These are phyloP conservation scores for Russula olivacea DNA, from an alignment of 768 basidiomycete genomes.

Conservation along the genomic window DNA sequence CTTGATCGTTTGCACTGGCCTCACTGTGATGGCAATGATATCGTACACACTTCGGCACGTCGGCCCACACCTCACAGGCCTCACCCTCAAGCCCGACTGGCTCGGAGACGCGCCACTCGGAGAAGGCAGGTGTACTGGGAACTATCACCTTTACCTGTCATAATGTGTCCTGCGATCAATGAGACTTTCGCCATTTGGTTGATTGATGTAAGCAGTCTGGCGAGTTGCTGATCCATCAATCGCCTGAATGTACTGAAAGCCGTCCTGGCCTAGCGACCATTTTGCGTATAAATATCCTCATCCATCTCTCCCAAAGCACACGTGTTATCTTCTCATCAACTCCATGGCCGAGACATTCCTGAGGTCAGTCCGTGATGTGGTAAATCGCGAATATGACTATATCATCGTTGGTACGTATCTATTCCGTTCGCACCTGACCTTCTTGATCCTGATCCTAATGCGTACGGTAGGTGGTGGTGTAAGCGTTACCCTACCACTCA, in stretches of 20 bases:
- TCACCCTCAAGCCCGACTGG: too few species aligned
- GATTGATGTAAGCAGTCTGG: not conserved
- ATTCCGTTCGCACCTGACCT: not conserved
- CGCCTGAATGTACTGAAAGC: not conserved
- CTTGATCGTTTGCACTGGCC: too few species aligned
- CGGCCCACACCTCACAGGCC: too few species aligned
- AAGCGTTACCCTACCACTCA: not conserved
- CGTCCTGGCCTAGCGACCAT: not conserved
- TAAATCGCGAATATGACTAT: constrained; percentile 9
- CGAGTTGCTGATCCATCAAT: not conserved
- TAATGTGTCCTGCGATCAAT: too few species aligned
- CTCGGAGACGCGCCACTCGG: too few species aligned
- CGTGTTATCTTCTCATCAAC: not conserved
- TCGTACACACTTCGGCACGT: too few species aligned
- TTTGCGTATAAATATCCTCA: not conserved
- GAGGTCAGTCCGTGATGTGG: not conserved
- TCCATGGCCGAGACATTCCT: constrained; percentile 6
- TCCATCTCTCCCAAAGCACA: not conserved
- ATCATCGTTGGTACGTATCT: not conserved
- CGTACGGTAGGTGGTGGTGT: not conserved
- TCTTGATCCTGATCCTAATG: too few species aligned
- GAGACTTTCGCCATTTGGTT: too few species aligned
- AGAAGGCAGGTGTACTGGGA: too few species aligned
- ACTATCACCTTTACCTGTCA: too few species aligned
- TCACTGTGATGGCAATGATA: too few species aligned